These are phyloP conservation scores for Pseudogymnoascus sp. DNA, from an alignment of 2,329 filamentous ascomycete species.

Conservation along the genomic window DNA sequence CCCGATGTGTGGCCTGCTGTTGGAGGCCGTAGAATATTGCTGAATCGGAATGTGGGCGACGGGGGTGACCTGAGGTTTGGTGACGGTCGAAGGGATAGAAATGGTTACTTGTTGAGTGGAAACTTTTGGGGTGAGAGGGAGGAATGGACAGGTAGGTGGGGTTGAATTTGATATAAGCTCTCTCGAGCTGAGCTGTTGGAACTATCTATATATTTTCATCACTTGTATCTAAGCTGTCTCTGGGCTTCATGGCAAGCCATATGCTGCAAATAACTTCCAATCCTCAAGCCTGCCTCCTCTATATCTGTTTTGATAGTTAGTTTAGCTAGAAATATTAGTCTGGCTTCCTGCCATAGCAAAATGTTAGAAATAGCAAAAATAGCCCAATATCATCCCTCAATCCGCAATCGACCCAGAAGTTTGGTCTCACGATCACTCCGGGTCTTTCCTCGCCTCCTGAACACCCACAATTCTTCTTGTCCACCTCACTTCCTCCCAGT, in stretches of 20 bases:
- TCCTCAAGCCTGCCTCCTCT: not conserved
- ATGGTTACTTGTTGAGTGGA: not conserved
- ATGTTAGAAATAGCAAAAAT: not conserved
- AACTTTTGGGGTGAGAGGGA: not conserved
- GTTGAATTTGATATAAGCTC: not conserved
- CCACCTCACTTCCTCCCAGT: slow-evolving; percentile 46
- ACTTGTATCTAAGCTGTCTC: not conserved
- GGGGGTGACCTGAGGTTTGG: not conserved
- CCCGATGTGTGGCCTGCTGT: not conserved
- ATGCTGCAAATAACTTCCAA: not conserved
- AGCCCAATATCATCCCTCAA: not conserved
- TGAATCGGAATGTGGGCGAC: not conserved
- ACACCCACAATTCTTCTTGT: slow-evolving; percentile 28
- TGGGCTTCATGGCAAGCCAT: not conserved
- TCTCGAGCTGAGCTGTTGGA: not conserved
- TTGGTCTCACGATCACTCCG: not conserved
- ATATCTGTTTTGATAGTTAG: not conserved
- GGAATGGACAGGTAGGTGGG: not conserved
- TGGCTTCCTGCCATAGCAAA: not conserved
- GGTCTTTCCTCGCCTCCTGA: not conserved
- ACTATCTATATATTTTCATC: not conserved
- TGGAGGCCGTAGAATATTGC: not conserved
- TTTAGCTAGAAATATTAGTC: not conserved
- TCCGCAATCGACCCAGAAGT: too few species aligned
- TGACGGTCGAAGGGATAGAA: not conserved